phyloP scores from a whole-genome alignment of 1,284 basidiomycete species.

The Pseudozyma sp. region DNA sequence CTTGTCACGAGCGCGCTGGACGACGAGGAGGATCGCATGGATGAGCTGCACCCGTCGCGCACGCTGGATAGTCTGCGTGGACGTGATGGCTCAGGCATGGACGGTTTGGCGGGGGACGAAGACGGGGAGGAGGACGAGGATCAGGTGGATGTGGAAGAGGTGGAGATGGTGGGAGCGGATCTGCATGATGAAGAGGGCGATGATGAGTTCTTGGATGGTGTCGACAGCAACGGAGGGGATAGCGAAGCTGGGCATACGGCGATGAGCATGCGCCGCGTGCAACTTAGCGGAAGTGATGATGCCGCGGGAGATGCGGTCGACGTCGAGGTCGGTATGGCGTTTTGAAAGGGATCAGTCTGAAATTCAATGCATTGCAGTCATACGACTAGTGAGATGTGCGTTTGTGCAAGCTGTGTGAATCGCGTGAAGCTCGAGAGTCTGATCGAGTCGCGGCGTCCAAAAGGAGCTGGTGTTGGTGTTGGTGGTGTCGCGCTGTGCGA shows the following conservation, averaged over 20 bases:
- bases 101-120: conserved; percentile 26
- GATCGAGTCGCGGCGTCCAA: too few species aligned
- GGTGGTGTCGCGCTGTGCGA: too few species aligned
- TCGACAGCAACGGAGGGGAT: conserved; percentile 9
- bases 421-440: too few species aligned
- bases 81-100: conserved; percentile 9
- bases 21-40: conserved; percentile 48
- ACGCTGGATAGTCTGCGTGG: conserved; percentile 17
- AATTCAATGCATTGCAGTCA: not conserved
- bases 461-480: too few species aligned
- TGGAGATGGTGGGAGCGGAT: not conserved
- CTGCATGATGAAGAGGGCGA: conserved; percentile 11
- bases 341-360: conserved; percentile 7
- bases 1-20: conserved; percentile 40
- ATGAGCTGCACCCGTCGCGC: conserved; percentile 19
- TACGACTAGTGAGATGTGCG: not conserved
- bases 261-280: conserved; percentile 4
- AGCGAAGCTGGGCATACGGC: conserved; percentile 13
- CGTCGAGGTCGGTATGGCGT: conserved; percentile 18
- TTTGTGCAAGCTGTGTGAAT: too few species aligned
- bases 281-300: conserved; percentile 6
- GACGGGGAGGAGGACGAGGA: conserved; percentile 31
- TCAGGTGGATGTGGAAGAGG: conserved; percentile 6
- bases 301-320: conserved; percentile 2
- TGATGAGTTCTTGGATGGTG: conserved; percentile 5